Percentiles rank a stretch among this genome's conserved stretches.
These are phyloP conservation scores for Rhamnella rubrinervis DNA, from an alignment of 331 rosid species.

Conservation along the genomic window DNA sequence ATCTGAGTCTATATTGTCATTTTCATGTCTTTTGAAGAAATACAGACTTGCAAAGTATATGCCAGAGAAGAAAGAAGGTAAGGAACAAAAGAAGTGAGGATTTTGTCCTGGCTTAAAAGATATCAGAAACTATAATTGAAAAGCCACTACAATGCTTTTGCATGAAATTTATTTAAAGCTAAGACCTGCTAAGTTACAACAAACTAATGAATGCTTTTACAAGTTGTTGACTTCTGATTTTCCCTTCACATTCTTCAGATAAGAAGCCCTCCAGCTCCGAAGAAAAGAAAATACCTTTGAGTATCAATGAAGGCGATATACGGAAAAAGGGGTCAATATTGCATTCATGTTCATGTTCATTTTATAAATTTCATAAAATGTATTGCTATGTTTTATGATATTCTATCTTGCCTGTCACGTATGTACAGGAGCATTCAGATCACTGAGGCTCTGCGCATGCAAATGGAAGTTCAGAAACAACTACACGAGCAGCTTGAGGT, in stretches of 20 bases:
- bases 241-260: constrained; percentile 19
- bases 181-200: too few species aligned
- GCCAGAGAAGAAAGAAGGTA: constrained; percentile 48
- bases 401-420: neutral
- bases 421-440: constrained; percentile 31
- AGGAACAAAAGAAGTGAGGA: neutral
- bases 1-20: neutral
- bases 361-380: neutral
- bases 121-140: neutral
- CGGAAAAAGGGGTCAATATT: constrained; percentile 34
- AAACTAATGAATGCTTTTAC: neutral
- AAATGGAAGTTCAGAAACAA: constrained; percentile 49
- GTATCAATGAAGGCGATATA: constrained; percentile 21
- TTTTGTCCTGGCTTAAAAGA: neutral
- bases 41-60: constrained; percentile 45
- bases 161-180: too few species aligned
- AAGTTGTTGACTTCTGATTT: neutral
- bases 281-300: constrained; percentile 34
- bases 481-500: constrained; percentile 51
- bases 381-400: neutral
- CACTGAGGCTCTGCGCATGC: constrained; percentile 45
- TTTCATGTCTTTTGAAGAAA: constrained; percentile 35
- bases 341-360: neutral
- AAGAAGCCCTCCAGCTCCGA: constrained; percentile 36
- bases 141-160: neutral